Base-by-base conservation (phyloP, 192 early-diverging fungal species). In the Linnemannia schmuckeri region DNA sequence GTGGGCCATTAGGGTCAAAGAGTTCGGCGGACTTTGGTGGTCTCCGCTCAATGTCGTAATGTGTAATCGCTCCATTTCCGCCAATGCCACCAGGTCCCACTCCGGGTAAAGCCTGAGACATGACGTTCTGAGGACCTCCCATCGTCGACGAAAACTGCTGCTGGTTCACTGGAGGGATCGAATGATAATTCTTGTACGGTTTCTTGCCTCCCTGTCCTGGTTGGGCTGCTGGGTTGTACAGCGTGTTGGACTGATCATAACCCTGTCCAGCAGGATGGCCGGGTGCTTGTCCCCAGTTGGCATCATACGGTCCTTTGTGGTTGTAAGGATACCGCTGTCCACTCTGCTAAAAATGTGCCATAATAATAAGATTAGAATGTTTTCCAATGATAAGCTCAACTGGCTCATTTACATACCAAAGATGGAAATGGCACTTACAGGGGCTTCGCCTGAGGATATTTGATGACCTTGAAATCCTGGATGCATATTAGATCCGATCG, bases 1-100 rank as follows among this genome's bases (percentile, higher is more conserved):
- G 75, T 41, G 79, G 75, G 22, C 85, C 76, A 78, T 81, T 80
- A 2, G 85, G 85, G 49, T 87, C 79, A 70, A 87, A 87, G 0
- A 87, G 75, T 63, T 87, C 85, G 4, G 85, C 71, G 0, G 85
- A 87, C 22, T 87, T 87, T 1, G 85, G 85, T 55, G 85, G 85
- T 24, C 85, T 69, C 46, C 85, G 79, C 61, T 87, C 85, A 41
- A 87, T 42, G 57, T 81, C 79, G 41, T 81, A 87, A 66, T 63
- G 77, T 44, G n/a, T 3, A 40, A 35, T 75, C 47, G 61, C 30
- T 24, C 79, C 85, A 61, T 63, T 61, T 41, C 75, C 82, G 2
- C 82, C 47, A 37, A 63, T 37, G 24, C 70, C 44, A 7, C 75
- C 74, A 71, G 72, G 22, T 35, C 82, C 71, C 61, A 69, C 69